Evolutionary conservation across 345 rosid genomes (phyloP).

Genomic region (Arabis alpina): DNA sequence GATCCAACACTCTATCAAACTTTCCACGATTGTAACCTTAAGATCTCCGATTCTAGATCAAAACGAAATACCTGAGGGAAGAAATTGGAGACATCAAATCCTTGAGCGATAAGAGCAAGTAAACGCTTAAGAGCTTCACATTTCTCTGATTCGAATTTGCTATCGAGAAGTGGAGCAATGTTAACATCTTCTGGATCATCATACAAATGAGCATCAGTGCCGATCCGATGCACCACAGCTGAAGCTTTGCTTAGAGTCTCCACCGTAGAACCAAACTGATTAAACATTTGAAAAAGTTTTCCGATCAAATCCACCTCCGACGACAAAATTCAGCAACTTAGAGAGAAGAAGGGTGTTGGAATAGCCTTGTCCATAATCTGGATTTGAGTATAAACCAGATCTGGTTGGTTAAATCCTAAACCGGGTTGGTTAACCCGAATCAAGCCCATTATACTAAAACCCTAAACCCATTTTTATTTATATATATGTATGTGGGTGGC

Average conservation of each 20-base stretch:
- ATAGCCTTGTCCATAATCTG: neutral
- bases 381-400: neutral
- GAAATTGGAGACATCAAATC: slow-evolving; percentile 94
- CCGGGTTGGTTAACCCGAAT: too few species aligned
- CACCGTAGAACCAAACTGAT: slow-evolving; percentile 79
- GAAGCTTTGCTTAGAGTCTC: slow-evolving; percentile 95
- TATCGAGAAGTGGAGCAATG: slow-evolving; percentile 82
- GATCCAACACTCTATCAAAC: neutral
- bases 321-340: neutral
- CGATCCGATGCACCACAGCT: slow-evolving; percentile 79
- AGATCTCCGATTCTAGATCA: too few species aligned
- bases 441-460: too few species aligned
- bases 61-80: slow-evolving; percentile 76
- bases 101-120: slow-evolving; percentile 93
- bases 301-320: slow-evolving; percentile 37
- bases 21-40: slow-evolving; percentile 6
- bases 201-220: slow-evolving; percentile 95
- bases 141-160: slow-evolving; percentile 93
- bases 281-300: slow-evolving; percentile 49
- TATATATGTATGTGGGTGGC: too few species aligned
- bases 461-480: too few species aligned
- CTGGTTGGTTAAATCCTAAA: too few species aligned
- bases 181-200: slow-evolving; percentile 95
- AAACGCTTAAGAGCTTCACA: slow-evolving; percentile 96
- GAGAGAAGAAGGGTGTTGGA: slow-evolving; percentile 8